Percentiles rank a stretch among this genome's conserved stretches.
These are phyloP conservation scores for Rhizopus delemar DNA, from an alignment of 371 early-diverging fungal species.

Conservation along the genomic window DNA sequence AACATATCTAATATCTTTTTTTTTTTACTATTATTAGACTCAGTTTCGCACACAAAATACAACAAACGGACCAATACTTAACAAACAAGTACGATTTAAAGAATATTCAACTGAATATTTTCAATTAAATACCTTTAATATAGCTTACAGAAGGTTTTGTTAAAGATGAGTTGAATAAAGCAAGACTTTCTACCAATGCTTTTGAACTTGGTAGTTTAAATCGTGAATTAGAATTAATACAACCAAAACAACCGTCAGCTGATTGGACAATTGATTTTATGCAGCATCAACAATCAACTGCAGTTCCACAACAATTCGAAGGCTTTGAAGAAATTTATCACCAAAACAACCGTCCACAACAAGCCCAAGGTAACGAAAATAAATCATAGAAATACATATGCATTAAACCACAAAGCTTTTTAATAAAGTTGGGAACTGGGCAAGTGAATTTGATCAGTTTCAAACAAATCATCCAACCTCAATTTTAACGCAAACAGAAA, in stretches of 20 bases:
- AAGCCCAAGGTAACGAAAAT: constrained; percentile 15
- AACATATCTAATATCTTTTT: not conserved
- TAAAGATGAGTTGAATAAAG: constrained; percentile 40
- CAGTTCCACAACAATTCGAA: constrained; percentile 61
- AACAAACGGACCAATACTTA: constrained; percentile 7
- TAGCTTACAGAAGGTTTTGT: constrained; percentile 47
- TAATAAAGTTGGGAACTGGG: constrained; percentile 36
- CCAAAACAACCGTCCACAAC: constrained; percentile 24
- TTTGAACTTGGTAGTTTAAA: constrained; percentile 61
- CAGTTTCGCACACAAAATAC: constrained; percentile 34
- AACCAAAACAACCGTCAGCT: constrained; percentile 30
- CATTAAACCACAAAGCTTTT: too few species aligned
- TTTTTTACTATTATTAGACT: constrained; percentile 15
- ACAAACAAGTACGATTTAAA: constrained; percentile 22
- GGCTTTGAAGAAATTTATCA: constrained; percentile 67
- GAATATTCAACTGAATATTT: not conserved
- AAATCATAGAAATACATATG: constrained; percentile 11
- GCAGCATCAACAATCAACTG: constrained; percentile 44
- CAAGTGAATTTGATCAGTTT: constrained; percentile 45
- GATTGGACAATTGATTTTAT: constrained; percentile 76
- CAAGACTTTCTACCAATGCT: constrained; percentile 31
- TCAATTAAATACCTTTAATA: not conserved
- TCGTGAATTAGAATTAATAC: constrained; percentile 60
- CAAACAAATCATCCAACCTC: constrained; percentile 22
- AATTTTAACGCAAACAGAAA: constrained; percentile 11